Percentiles rank a stretch among this genome's conserved stretches.
phyloP scores from a whole-genome alignment of 2,329 filamentous ascomycete genomes.

The Epichloe hybrida region DNA sequence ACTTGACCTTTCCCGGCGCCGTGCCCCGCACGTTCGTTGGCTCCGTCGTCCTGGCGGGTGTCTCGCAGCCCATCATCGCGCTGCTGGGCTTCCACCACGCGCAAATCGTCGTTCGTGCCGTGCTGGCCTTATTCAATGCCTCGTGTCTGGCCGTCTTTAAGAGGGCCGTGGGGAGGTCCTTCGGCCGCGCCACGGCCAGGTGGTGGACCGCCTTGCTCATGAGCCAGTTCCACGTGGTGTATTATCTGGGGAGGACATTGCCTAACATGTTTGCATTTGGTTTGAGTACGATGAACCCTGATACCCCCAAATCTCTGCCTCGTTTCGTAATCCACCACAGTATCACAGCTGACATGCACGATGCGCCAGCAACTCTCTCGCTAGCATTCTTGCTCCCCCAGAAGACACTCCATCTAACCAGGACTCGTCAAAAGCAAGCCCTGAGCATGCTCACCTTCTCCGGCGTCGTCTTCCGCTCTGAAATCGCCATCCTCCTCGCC shows the following conservation, averaged over 20 bases:
- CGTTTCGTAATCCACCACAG: background rate
- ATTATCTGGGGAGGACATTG: conserved; percentile 80
- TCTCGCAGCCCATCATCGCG: conserved; percentile 53
- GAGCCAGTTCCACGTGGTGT: conserved; percentile 84
- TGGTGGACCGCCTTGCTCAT: conserved; percentile 74
- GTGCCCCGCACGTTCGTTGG: conserved; percentile 88
- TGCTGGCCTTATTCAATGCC: conserved; percentile 68
- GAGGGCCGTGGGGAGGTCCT: conserved; percentile 47
- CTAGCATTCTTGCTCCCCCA: conserved; percentile 31
- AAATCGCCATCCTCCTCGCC: conserved; percentile 68
- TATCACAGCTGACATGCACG: no score
- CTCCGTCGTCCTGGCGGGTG: conserved; percentile 57
- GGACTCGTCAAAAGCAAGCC: conserved; percentile 44
- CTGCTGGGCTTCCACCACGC: conserved; percentile 41
- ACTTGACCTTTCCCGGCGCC: conserved; percentile 78
- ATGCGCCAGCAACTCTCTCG: conserved; percentile 48
- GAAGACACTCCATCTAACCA: conserved; percentile 13
- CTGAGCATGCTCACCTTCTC: conserved; percentile 67
- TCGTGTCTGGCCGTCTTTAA: conserved; percentile 53
- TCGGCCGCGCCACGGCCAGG: conserved; percentile 52
- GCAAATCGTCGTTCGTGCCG: conserved; percentile 54
- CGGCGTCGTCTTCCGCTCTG: conserved; percentile 76
- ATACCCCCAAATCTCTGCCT: background rate
- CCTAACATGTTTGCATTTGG: conserved; percentile 96
- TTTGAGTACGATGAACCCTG: conserved; percentile 45